Evolutionary conservation across 352 stramenopile species (phyloP), one percentile per base, ranked within the genome.

Genomic region (Peronospora destructor): DNA sequence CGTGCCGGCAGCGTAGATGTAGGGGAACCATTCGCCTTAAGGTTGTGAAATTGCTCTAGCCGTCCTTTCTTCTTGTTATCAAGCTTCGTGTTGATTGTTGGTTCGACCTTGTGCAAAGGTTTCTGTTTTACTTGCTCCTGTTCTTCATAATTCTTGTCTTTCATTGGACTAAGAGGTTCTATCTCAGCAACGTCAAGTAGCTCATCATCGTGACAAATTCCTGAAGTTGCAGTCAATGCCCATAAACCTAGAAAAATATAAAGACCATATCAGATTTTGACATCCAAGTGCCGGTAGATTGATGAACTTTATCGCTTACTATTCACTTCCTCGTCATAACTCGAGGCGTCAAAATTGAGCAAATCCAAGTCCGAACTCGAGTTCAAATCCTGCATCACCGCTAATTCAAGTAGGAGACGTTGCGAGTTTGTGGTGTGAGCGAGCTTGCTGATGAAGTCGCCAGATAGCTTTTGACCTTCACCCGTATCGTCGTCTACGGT

Each of bases 401-500:
- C 50, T 29, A 19, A 46, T 62, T 37, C 37, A 53, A 34, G 1
- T 54, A 28, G 17, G 21, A 16, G 9, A n/a, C 16, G 47, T n/a
- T 56, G 29, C 6, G 17, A 17, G 36, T 36, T 12, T 9, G 12
- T 26, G 12, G 40, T 44, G 19, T 30, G 6, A 8, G 21, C 17
- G 42, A 38, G 35, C 55, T 68, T 69, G 56, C 38, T 45, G 29
- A 35, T 44, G 30, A 29, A 49, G 36, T 9, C 12, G 45, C 48
- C 53, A 71, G 61, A 63, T 68, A 49, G 51, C 53, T 66, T 71
- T 61, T 71, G 65, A 68, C 35, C 30, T 30, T 32, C 7, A 30
- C 26, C 1, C 4, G 1, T 12, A 12, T 32, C 7, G 8, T 32
- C 10, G 28, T 32, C 6, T 32, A 21, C 19, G 3, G 19, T 21